Conservation (phyloP, 768 basidiomycete species). For the Phlebiopsis gigantea region DNA sequence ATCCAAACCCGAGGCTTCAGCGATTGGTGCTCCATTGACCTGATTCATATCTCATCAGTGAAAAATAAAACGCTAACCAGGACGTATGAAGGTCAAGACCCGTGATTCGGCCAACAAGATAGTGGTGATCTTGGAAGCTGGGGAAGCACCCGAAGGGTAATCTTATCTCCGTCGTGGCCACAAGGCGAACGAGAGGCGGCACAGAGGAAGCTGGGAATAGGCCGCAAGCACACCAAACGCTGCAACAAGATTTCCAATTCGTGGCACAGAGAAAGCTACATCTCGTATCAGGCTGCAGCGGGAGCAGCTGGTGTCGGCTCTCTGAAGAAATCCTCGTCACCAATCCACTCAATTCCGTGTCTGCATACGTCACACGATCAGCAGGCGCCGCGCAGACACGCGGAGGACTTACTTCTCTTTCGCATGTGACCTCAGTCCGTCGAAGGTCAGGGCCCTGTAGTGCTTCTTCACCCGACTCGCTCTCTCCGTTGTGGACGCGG, state of each 20-base stretch:
- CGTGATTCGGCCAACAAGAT: neutral
- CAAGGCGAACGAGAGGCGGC: neutral
- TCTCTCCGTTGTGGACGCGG: neutral
- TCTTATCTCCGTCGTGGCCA: constrained; percentile 2
- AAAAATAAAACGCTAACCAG: neutral
- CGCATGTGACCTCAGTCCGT: constrained; percentile 58
- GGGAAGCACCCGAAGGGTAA: neutral
- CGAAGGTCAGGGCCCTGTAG: constrained; percentile 26
- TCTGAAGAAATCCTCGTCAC: constrained; percentile 52
- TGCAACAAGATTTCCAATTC: neutral
- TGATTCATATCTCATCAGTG: neutral
- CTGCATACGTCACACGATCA: constrained; percentile 28
- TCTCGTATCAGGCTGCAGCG: neutral
- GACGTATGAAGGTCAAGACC: neutral
- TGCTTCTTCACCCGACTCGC: neutral
- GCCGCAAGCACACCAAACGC: neutral
- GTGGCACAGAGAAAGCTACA: neutral
- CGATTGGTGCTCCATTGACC: neutral
- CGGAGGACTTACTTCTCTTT: constrained; percentile 48
- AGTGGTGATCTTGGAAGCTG: neutral
- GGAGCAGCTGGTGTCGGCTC: neutral
- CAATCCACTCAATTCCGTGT: constrained; percentile 40
- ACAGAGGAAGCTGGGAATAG: neutral
- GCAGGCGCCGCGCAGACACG: neutral
- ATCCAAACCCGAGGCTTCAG: neutral